A percentile compares a stretch with the other conserved stretches of the same genome.
These are phyloP conservation scores for Diaporthe sp. DNA, from an alignment of 2,329 filamentous ascomycete species.

Conservation along the genomic window DNA sequence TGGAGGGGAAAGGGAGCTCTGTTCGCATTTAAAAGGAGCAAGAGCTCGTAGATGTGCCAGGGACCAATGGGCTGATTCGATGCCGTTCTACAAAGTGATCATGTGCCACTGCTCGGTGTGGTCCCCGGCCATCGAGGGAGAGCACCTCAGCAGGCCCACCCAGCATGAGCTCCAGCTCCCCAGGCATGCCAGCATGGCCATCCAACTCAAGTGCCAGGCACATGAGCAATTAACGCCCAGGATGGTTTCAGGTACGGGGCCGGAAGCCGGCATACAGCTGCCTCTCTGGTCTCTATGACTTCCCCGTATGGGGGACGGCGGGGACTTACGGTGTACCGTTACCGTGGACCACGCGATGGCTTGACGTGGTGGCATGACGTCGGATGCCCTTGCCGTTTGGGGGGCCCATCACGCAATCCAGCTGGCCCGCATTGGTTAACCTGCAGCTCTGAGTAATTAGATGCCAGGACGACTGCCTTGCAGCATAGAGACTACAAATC, in stretches of 20 bases:
- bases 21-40: conserved; percentile 23
- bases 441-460: not conserved
- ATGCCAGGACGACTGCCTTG: not conserved
- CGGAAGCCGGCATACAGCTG: conserved; percentile 21
- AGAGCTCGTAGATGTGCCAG: conserved; percentile 1
- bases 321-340: conserved; percentile 22
- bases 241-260: conserved; percentile 28
- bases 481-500: no score
- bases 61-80: conserved; percentile 32
- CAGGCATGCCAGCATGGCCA: not conserved
- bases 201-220: conserved; percentile 5
- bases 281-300: not conserved
- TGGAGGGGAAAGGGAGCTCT: not conserved
- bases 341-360: conserved; percentile 19
- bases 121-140: not conserved
- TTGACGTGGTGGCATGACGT: conserved; percentile 18
- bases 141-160: not conserved
- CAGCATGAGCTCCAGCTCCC: not conserved
- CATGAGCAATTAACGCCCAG: conserved; percentile 18
- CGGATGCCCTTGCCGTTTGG: conserved; percentile 6
- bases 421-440: conserved; percentile 7
- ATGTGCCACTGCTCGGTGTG: conserved; percentile 12
- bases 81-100: conserved; percentile 16
- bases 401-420: not conserved
- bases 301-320: not conserved